These are phyloP conservation scores for Xylariaceae sp. DNA, from an alignment of 2,329 filamentous ascomycete species.

Conservation along the genomic window DNA sequence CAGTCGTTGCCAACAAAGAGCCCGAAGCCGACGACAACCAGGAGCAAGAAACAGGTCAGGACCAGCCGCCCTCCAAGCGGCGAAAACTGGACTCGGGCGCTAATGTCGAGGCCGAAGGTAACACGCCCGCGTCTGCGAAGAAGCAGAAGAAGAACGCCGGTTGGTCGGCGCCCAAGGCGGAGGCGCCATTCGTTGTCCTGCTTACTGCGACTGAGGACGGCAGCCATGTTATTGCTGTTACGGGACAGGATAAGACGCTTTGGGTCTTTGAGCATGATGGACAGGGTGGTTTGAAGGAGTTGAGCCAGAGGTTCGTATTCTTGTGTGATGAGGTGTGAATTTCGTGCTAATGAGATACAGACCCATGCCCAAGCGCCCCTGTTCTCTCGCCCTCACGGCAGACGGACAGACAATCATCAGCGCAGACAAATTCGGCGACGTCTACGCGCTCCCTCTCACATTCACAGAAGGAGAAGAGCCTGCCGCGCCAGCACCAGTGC, in stretches of 20 bases:
- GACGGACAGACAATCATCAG: constrained; percentile 70
- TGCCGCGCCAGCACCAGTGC: neutral
- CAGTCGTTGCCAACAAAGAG: no score
- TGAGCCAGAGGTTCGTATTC: constrained; percentile 61
- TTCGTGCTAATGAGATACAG: constrained; percentile 42
- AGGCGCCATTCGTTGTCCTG: constrained; percentile 62
- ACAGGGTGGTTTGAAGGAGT: constrained; percentile 55
- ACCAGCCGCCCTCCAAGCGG: constrained; percentile 15
- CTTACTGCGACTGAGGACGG: constrained; percentile 60
- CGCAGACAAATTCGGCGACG: constrained; percentile 95
- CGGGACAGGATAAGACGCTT: constrained; percentile 86
- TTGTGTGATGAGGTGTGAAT: neutral
- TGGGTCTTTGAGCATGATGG: constrained; percentile 70
- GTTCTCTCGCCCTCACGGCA: constrained; percentile 63
- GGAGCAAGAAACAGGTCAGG: neutral
- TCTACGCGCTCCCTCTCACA: constrained; percentile 78
- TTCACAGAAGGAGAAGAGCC: constrained; percentile 10
- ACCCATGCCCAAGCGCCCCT: constrained; percentile 84
- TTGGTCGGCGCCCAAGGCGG: constrained; percentile 27
- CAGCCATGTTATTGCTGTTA: constrained; percentile 68
- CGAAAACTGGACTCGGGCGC: constrained; percentile 9
- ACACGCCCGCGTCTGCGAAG: constrained; percentile 13
- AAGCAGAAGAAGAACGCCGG: constrained; percentile 32
- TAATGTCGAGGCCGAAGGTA: neutral
- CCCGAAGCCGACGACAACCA: neutral